Conservation (phyloP, 2,329 filamentous ascomycete genomes). For the Paecilomyces formosus region DNA sequence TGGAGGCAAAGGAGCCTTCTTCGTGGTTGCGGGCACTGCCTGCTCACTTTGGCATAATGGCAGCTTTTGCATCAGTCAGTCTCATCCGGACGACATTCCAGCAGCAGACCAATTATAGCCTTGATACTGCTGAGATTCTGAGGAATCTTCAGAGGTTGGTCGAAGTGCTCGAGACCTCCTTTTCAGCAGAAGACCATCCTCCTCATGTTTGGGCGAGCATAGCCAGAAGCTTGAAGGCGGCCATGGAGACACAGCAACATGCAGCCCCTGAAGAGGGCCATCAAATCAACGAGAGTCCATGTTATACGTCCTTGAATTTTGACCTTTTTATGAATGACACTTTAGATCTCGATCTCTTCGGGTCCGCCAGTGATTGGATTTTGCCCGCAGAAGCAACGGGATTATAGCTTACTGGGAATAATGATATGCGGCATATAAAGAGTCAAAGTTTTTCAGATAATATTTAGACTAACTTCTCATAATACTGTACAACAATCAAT, state of each 20-base stretch:
- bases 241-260: background rate
- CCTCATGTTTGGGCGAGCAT: background rate
- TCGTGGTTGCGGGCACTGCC: background rate
- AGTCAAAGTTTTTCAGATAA: background rate
- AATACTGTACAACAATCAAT: background rate
- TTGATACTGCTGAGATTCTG: background rate
- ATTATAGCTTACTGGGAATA: background rate
- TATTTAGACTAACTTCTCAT: too few relatives aligned
- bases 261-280: background rate
- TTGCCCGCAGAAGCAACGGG: background rate
- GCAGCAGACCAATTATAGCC: background rate
- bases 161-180: background rate
- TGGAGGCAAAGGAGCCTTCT: background rate
- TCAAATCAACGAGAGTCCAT: background rate
- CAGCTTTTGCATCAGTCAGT: constrained; percentile 10
- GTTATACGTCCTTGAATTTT: background rate
- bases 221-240: background rate
- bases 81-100: constrained; percentile 3
- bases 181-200: background rate
- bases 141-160: background rate
- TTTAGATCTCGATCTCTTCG: background rate
- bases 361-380: background rate
- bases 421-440: background rate
- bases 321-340: background rate
- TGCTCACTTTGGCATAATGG: constrained; percentile 8